A percentile compares a stretch with the other conserved stretches of the same genome.
Evolutionary conservation across 805 yeast species (phyloP).

Genomic region (Pichia exigua): DNA sequence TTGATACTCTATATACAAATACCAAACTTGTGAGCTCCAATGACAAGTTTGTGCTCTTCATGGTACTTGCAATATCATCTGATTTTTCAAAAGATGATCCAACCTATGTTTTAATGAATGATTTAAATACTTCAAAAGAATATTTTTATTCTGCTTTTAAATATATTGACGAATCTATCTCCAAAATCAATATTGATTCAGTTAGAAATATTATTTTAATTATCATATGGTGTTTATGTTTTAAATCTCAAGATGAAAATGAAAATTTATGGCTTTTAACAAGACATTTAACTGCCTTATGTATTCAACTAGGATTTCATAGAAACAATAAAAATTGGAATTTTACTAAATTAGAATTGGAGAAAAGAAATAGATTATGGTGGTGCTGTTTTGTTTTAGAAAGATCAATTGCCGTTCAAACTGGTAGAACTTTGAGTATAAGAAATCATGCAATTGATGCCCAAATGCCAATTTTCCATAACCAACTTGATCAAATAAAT

Average conservation of each 20-base stretch:
- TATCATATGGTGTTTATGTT: background rate
- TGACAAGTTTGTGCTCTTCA: background rate
- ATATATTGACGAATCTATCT: background rate
- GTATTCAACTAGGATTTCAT: constrained; percentile 1
- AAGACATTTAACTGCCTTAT: background rate
- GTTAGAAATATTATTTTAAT: background rate
- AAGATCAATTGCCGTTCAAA: background rate
- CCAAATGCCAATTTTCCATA: background rate
- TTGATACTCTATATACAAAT: background rate
- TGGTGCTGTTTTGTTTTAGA: background rate
- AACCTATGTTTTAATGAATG: background rate
- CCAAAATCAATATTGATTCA: background rate
- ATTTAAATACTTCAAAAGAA: background rate
- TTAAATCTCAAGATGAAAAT: background rate
- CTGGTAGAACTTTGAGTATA: constrained; percentile 1
- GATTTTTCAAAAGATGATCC: background rate
- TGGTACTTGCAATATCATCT: background rate
- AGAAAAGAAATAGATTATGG: background rate
- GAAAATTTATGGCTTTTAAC: constrained; percentile 2
- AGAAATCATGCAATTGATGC: constrained; percentile 2
- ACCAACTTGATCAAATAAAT: background rate
- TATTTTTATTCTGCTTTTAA: background rate
- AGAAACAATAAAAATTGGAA: background rate
- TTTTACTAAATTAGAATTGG: background rate
- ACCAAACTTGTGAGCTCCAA: background rate